Evolutionary conservation across 2,329 filamentous ascomycete species (phyloP).

Genomic region (Orbilia quercus): DNA sequence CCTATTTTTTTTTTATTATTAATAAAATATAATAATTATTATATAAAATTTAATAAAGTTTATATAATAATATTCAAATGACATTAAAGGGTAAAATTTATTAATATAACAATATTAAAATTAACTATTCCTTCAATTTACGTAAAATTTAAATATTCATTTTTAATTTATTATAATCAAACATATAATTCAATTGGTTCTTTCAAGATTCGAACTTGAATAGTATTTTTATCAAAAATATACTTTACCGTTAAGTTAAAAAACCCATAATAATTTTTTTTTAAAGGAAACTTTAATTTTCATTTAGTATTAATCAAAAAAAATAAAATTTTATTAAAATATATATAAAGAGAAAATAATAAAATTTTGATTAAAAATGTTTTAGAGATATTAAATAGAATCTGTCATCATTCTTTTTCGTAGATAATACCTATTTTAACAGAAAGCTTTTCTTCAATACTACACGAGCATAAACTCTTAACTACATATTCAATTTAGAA

Average conservation of each 20-base stretch:
- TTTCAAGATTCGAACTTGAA: constrained; percentile 11
- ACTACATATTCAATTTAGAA: constrained; percentile 13
- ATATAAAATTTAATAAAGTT: constrained; percentile 21
- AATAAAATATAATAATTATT: constrained; percentile 8
- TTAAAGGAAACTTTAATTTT: constrained; percentile 7
- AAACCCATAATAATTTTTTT: constrained; percentile 17
- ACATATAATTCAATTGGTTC: constrained; percentile 8
- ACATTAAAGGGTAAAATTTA: constrained; percentile 8
- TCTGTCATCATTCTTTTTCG: constrained; percentile 3
- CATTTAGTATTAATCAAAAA: constrained; percentile 19
- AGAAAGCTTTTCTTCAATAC: constrained; percentile 1
- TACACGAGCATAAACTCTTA: not conserved
- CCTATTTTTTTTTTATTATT: constrained; percentile 12
- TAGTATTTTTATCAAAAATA: constrained; percentile 10
- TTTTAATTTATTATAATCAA: constrained; percentile 11
- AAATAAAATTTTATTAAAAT: constrained; percentile 9
- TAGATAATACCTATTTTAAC: constrained; percentile 1
- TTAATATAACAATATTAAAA: not conserved
- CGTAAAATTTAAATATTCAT: constrained; percentile 24
- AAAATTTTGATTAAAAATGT: constrained; percentile 20
- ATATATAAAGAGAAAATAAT: constrained; percentile 16
- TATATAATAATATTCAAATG: constrained; percentile 14
- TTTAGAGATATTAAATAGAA: constrained; percentile 14
- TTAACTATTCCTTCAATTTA: constrained; percentile 25
- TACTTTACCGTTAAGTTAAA: constrained; percentile 4